phyloP scores from a whole-genome alignment of 768 basidiomycete species.

The Leucosporidium yakuticum region DNA sequence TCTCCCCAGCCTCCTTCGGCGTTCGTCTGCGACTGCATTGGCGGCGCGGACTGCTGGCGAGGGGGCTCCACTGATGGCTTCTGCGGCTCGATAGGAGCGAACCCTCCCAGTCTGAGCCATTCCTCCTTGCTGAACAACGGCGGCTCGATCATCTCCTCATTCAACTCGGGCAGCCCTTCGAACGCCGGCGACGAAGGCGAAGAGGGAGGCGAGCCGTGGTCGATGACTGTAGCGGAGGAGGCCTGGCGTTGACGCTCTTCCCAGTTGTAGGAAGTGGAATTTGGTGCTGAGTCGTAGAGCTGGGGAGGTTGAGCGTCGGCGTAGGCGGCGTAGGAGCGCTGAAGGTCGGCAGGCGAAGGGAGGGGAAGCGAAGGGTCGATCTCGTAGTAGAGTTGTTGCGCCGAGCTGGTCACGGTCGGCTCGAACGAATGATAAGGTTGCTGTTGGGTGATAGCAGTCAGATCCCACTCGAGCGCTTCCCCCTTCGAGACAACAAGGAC shows the following conservation, averaged over 20 bases:
- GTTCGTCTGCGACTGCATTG: neutral
- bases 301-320: neutral
- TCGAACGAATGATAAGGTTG: neutral
- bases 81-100: neutral
- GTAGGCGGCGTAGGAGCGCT: neutral
- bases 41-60: no score
- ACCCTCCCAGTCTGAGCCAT: conserved; percentile 24
- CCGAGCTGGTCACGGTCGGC: neutral
- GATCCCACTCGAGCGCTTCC: neutral
- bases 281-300: no score
- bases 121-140: conserved; percentile 7
- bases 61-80: no score
- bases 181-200: neutral
- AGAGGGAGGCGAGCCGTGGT: conserved; percentile 13
- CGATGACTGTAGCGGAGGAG: conserved; percentile 13
- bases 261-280: neutral
- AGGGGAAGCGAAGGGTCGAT: conserved; percentile 18
- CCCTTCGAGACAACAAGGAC: neutral
- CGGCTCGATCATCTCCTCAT: no score
- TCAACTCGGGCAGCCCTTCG: conserved; percentile 14
- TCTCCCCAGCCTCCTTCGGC: neutral
- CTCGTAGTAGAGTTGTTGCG: neutral
- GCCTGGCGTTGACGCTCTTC: conserved; percentile 11
- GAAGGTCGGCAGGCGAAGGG: neutral
- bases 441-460: neutral